Evolutionary conservation across 768 basidiomycete genomes (phyloP).

Genomic region (Pulveroboletus ravenelii): DNA sequence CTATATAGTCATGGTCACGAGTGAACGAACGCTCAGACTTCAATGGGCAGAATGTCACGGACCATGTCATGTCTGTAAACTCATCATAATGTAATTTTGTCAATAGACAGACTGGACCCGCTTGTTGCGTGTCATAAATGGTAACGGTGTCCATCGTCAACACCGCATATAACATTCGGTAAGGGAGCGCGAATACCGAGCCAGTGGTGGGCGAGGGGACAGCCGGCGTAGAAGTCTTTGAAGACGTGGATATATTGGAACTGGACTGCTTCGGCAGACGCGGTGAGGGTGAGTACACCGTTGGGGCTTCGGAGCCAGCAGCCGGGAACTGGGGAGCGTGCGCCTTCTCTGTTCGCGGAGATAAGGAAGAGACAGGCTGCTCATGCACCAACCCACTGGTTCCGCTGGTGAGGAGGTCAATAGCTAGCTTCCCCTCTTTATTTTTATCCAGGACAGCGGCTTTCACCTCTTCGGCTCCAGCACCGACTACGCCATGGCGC

Average conservation of each 20-base stretch:
- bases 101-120: constrained; percentile 84
- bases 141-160: constrained; percentile 94
- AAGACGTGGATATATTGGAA: constrained; percentile 12
- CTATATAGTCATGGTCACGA: constrained; percentile 38
- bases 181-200: constrained; percentile 84
- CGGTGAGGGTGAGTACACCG: constrained; percentile 9
- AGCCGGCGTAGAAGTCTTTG: constrained; percentile 17
- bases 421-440: constrained; percentile 52
- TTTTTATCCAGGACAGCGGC: constrained; percentile 66
- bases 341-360: constrained; percentile 18
- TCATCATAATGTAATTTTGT: constrained; percentile 96
- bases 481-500: constrained; percentile 49
- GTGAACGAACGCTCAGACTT: background rate
- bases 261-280: constrained; percentile 13
- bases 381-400: constrained; percentile 10
- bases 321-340: constrained; percentile 2
- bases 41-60: constrained; percentile 28
- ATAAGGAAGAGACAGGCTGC: constrained; percentile 1
- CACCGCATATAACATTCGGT: constrained; percentile 92
- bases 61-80: constrained; percentile 97
- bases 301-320: constrained; percentile 6
- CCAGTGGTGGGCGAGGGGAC: constrained; percentile 46
- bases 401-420: constrained; percentile 57
- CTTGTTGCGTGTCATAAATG: constrained; percentile 96
- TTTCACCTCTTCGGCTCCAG: constrained; percentile 39